phyloP scores from a whole-genome alignment of 78 protist genomes.

The Dictyostelium firmibasis region DNA sequence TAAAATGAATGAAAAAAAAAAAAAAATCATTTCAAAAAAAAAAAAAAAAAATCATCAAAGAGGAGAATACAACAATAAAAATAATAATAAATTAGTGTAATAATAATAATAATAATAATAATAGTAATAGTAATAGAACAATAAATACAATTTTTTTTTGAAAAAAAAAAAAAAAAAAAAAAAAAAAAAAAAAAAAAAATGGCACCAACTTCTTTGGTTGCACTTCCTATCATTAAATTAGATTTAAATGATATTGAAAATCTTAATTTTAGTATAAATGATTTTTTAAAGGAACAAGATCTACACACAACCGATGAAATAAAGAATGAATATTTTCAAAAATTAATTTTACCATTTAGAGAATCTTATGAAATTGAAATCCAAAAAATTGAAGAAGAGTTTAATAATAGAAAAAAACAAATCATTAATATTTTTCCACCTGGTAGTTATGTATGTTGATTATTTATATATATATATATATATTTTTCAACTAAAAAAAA shows the following conservation, averaged over 20 bases:
- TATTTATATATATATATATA: background rate
- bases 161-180: too few relatives aligned
- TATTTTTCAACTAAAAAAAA: too few relatives aligned
- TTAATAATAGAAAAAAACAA: background rate
- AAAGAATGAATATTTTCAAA: background rate
- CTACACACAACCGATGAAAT: background rate
- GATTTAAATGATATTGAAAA: background rate
- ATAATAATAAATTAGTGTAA: too few relatives aligned
- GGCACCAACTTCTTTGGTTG: background rate
- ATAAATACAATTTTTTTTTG: too few relatives aligned
- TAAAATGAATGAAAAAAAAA: too few relatives aligned
- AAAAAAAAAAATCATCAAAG: too few relatives aligned
- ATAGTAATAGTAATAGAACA: too few relatives aligned
- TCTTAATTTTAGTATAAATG: background rate
- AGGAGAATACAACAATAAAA: too few relatives aligned
- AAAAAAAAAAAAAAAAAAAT: too few relatives aligned
- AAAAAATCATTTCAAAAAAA: too few relatives aligned
- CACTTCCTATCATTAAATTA: background rate
- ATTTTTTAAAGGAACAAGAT: background rate
- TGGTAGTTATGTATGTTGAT: background rate
- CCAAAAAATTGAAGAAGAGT: background rate
- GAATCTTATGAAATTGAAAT: background rate
- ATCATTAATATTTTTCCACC: background rate
- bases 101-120: too few relatives aligned
- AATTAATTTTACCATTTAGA: background rate